phyloP scores from a whole-genome alignment of 1,284 basidiomycete species.

The Cutaneotrichosporon arboriforme region DNA sequence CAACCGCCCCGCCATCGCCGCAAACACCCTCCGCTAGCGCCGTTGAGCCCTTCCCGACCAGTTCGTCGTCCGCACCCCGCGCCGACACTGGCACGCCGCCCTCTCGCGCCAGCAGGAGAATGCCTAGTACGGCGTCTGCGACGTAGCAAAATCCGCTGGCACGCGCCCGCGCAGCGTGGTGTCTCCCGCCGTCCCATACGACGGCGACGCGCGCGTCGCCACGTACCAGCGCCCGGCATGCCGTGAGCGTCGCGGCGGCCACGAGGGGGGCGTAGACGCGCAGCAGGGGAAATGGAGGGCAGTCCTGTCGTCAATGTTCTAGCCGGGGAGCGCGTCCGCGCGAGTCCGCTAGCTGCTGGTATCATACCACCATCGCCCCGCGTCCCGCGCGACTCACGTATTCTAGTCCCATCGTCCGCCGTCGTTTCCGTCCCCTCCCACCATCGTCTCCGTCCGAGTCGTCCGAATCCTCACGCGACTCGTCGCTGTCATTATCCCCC shows the following conservation, averaged over 20 bases:
- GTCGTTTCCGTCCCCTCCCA: constrained; percentile 25
- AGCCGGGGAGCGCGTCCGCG: constrained; percentile 1
- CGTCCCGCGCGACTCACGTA: constrained; percentile 55
- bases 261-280: constrained; percentile 63
- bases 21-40: too few relatives aligned
- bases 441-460: constrained; percentile 6
- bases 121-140: constrained; percentile 77
- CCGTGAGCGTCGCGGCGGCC: constrained; percentile 70
- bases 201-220: constrained; percentile 60
- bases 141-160: constrained; percentile 92
- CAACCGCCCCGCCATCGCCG: not conserved
- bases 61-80: too few relatives aligned
- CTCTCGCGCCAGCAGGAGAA: constrained; percentile 45
- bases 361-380: too few relatives aligned
- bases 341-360: too few relatives aligned
- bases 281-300: constrained; percentile 68
- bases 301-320: constrained; percentile 66
- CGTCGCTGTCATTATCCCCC: not conserved
- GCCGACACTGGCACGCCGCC: too few relatives aligned
- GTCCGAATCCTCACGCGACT: not conserved
- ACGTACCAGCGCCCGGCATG: constrained; percentile 59
- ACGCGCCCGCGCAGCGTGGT: constrained; percentile 54
- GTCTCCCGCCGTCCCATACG: constrained; percentile 72
- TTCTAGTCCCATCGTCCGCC: constrained; percentile 57
- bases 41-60: too few relatives aligned